Evolutionary conservation across 352 stramenopile species (phyloP).

Genomic region (Phytophthora sansomeana): DNA sequence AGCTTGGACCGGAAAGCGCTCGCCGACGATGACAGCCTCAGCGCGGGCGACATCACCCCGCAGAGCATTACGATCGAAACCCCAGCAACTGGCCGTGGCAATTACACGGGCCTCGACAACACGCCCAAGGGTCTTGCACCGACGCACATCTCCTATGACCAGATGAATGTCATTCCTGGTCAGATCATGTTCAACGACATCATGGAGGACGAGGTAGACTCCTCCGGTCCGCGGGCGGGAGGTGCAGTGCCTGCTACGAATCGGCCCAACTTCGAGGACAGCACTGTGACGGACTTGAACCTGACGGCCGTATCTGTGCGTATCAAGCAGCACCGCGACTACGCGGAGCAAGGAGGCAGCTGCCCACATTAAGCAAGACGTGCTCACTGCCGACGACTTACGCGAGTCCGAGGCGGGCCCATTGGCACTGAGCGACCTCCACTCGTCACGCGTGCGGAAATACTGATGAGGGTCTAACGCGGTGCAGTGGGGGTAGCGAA

Average conservation of each 20-base stretch:
- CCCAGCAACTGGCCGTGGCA: constrained; percentile 30
- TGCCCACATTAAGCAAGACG: constrained; percentile 43
- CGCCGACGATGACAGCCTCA: constrained; percentile 26
- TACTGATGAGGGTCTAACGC: constrained; percentile 3
- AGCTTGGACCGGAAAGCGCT: constrained; percentile 53
- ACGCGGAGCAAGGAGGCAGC: constrained; percentile 37
- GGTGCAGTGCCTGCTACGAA: constrained; percentile 3
- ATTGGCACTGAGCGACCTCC: constrained; percentile 57
- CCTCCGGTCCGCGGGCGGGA: constrained; percentile 10
- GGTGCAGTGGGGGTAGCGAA: constrained; percentile 11
- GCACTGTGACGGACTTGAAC: constrained; percentile 49
- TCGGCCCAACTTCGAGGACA: constrained; percentile 39
- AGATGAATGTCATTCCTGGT: constrained; percentile 27
- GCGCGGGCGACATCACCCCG: constrained; percentile 34
- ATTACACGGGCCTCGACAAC: constrained; percentile 43
- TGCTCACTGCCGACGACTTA: constrained; percentile 64
- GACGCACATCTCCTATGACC: constrained; percentile 26
- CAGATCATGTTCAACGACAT: constrained; percentile 74
- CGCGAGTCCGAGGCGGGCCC: constrained; percentile 49
- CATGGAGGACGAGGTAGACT: constrained; percentile 58
- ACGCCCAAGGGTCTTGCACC: constrained; percentile 32
- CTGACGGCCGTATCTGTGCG: constrained; percentile 62
- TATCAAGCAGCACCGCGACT: constrained; percentile 59
- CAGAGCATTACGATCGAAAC: constrained; percentile 42
- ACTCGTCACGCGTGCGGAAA: constrained; percentile 37